phyloP scores from a whole-genome alignment of 2,329 filamentous ascomycete species.

The Cercospora janseana region DNA sequence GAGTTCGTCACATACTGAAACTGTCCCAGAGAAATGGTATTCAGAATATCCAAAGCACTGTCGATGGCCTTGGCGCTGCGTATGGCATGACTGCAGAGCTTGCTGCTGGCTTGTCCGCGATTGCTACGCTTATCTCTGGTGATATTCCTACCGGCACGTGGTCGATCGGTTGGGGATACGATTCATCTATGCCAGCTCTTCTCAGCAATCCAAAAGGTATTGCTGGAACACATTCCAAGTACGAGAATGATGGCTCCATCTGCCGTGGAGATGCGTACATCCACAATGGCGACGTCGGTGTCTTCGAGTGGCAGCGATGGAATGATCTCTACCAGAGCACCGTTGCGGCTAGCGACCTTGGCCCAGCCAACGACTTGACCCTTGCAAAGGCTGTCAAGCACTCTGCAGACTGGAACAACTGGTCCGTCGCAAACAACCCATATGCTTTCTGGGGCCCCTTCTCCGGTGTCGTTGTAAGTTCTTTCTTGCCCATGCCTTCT shows the following conservation, averaged over 20 bases:
- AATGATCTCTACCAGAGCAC: conserved; percentile 25
- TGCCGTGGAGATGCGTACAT: conserved; percentile 31
- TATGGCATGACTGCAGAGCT: conserved; percentile 35
- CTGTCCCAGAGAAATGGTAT: conserved; percentile 15
- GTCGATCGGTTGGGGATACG: conserved; percentile 33
- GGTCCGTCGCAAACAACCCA: conserved; percentile 34
- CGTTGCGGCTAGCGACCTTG: conserved; percentile 13
- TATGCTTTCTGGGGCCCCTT: conserved; percentile 36
- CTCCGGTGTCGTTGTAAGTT: conserved; percentile 27
- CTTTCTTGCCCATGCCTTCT: too few relatives aligned
- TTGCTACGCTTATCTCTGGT: conserved; percentile 29
- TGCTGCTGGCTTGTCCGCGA: conserved; percentile 32
- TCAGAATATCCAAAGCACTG: conserved; percentile 14
- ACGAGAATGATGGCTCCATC: conserved; percentile 37
- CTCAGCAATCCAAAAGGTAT: conserved; percentile 30
- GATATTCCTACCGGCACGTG: conserved; percentile 22
- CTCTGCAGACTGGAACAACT: conserved; percentile 17
- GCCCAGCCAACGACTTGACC: conserved; percentile 26
- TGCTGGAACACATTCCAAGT: conserved; percentile 37
- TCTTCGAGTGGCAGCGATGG: conserved; percentile 20
- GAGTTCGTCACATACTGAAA: neutral
- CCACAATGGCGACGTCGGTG: conserved; percentile 28
- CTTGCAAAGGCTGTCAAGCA: conserved; percentile 26
- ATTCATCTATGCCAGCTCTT: conserved; percentile 15
- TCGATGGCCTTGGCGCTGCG: conserved; percentile 25